Evolutionary conservation across 73 alveolate genomes (phyloP), one percentile per base, ranked within the genome.

Genomic region (Blepharisma japonicum): DNA sequence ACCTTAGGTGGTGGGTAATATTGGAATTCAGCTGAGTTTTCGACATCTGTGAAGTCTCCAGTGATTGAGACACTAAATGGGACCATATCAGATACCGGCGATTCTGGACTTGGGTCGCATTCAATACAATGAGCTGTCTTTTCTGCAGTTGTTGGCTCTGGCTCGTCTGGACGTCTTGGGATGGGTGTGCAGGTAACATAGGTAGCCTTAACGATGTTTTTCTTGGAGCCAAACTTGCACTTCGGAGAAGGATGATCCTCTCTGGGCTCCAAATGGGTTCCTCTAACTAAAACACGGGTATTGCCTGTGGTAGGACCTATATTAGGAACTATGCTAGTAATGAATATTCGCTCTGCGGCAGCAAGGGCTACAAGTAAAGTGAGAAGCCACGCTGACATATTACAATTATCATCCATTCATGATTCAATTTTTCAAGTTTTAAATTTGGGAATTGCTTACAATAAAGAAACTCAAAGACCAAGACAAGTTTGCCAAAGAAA

Each of bases 21-120:
- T 61, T 96, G 81, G 81, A 74, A 94, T 1, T 91, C 89, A 25
- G 91, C 82, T 78, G 94, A 80, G 80, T 94, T 94, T 50, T 70
- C 66, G 27, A 89, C 86, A 82, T 94, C 98, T 21, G 96, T 86
- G 70, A 94, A 94, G 79, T 94, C 98, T 54, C 98, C 98, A 45
- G 84, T 89, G 68, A 91, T 77, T 9, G 94, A 74, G 51, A 94
- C 94, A 5, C 95, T 82, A 80, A 94, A 94, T 45, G 98, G 93
- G 6, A 94, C 92, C 68, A 83, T 74, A 21, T 91, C 97, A 66
- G 89, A 88, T 11, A 82, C 45, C 9, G 66, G 32, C 55, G 83
- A 84, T 48, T 88, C 83, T 21, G 89, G 91, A 68, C 87, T 80
- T 55, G 90, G 84, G 81, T 94, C 97, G 71, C 98, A 94, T 82